Conservation (phyloP, 345 rosid species). For the Bruguiera parviflora region DNA sequence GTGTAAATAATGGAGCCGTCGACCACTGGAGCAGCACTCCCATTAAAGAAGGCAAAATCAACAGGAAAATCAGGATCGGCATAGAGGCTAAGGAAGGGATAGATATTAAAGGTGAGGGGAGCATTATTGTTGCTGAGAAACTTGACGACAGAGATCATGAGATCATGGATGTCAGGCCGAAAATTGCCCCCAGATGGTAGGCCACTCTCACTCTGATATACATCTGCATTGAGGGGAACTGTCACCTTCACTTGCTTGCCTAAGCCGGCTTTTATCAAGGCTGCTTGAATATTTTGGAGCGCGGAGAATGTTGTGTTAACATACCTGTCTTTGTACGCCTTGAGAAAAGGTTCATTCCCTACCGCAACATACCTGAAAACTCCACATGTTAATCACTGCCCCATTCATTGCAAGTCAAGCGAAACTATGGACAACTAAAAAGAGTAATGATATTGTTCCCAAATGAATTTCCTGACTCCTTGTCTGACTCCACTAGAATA, state of each 20-base stretch:
- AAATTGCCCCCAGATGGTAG: slow-evolving; percentile 87
- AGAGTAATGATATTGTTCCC: not conserved
- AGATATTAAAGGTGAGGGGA: slow-evolving; percentile 86
- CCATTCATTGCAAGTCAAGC: not conserved
- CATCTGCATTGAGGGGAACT: slow-evolving; percentile 81
- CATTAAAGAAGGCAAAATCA: slow-evolving; percentile 87
- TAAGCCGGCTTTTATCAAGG: slow-evolving; percentile 73
- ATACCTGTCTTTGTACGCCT: slow-evolving; percentile 70
- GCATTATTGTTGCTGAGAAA: slow-evolving; percentile 58
- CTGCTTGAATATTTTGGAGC: slow-evolving; percentile 67
- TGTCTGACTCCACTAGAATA: too few relatives aligned
- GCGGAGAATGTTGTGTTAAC: slow-evolving; percentile 72
- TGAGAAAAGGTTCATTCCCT: slow-evolving; percentile 88
- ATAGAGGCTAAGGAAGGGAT: slow-evolving; percentile 92
- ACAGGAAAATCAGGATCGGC: slow-evolving; percentile 68
- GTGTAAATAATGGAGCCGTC: slow-evolving; percentile 64
- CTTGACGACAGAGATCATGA: slow-evolving; percentile 73
- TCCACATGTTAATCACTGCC: not conserved
- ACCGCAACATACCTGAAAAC: slow-evolving; percentile 81
- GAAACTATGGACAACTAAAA: not conserved
- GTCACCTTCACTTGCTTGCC: slow-evolving; percentile 75
- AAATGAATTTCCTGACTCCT: too few relatives aligned
- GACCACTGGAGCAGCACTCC: slow-evolving; percentile 50
- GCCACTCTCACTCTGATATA: slow-evolving; percentile 42
- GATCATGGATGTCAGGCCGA: slow-evolving; percentile 67